Base-by-base conservation (phyloP, 2,329 filamentous ascomycete genomes). In the Sordariomycetes sp. region DNA sequence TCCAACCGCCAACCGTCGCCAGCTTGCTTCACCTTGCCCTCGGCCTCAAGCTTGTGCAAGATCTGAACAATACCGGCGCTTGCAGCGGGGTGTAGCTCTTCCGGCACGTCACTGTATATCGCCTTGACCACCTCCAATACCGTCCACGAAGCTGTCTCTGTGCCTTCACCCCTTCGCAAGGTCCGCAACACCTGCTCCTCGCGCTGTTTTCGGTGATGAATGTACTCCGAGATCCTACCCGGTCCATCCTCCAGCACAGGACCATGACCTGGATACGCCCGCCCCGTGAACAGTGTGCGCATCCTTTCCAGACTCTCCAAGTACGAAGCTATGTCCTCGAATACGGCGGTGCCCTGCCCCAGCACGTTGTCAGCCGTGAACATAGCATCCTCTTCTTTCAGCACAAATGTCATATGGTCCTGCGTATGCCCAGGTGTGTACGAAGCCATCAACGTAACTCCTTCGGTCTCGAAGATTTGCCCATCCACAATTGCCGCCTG, bases 311-410 rank as follows among this genome's bases (percentile, higher is more conserved):
- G 63, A 39, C 77, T 86, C 15, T 55, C 50, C 41, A 93, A 63
- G 51, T 93, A 94, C 0, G 63, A 60, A 2, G 61, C 55, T 8
- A 94, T 65, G 42, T 92, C 75, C 53, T 93, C 85, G 45, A 93
- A 93, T 1, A 92, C 85, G 4, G 83, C 79, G 3, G 85, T 93
- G 10, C 86, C 86, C 39, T 94, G 84, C 1, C 87, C 87, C 3
- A 94, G 68, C 2, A 94, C 81, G 51, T 90, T 93, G 57, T 94
- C 87, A 6, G 82, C 87, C 0, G 86, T 93, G 55, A 94, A 92
- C 62, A 94, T 77, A 26, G 84, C 80, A 46, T 86, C 71, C 48
- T 94, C 69, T 70, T 93, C 84, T 30, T 79, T 71, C 5, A 94
- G 58, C 5, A 87, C 54, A 44, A 94, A 80, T 14, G 72, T 75